Evolutionary conservation across 345 rosid species (phyloP).

Genomic region (Linum tenue): DNA sequence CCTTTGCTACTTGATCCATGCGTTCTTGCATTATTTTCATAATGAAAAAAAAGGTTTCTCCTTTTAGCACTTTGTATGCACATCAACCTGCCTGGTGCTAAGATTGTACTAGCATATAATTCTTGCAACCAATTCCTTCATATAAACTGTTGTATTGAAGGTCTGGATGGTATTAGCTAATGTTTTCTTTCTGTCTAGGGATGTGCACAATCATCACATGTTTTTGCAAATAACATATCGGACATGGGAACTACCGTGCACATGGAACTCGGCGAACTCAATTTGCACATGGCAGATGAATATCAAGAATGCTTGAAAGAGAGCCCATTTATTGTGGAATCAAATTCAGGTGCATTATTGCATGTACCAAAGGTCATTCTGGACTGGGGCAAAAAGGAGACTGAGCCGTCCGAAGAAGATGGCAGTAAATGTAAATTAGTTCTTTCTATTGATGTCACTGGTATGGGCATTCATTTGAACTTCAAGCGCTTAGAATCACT

Average conservation of each 20-base stretch:
- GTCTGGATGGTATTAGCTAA: neutral
- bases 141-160: neutral
- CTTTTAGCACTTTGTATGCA: too few species aligned
- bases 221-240: conserved; percentile 87
- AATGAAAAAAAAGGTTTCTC: too few species aligned
- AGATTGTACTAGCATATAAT: neutral
- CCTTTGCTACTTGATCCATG: too few species aligned
- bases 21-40: too few species aligned
- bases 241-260: conserved; percentile 61
- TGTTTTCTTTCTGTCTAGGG: conserved; percentile 37
- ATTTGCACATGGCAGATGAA: conserved; percentile 88
- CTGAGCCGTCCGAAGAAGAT: conserved; percentile 53
- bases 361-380: conserved; percentile 82
- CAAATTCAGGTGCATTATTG: conserved; percentile 81
- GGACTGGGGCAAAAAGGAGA: conserved; percentile 86
- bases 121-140: neutral
- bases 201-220: conserved; percentile 90
- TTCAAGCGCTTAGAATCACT: conserved; percentile 74
- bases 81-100: neutral
- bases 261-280: conserved; percentile 92
- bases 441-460: conserved; percentile 78
- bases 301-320: conserved; percentile 85
- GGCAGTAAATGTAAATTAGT: conserved; percentile 52
- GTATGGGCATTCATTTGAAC: conserved; percentile 65
- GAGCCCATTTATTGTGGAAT: conserved; percentile 74